Base-by-base conservation (phyloP, 1,139 yeast genomes). In the Tardiomyces blankii region DNA sequence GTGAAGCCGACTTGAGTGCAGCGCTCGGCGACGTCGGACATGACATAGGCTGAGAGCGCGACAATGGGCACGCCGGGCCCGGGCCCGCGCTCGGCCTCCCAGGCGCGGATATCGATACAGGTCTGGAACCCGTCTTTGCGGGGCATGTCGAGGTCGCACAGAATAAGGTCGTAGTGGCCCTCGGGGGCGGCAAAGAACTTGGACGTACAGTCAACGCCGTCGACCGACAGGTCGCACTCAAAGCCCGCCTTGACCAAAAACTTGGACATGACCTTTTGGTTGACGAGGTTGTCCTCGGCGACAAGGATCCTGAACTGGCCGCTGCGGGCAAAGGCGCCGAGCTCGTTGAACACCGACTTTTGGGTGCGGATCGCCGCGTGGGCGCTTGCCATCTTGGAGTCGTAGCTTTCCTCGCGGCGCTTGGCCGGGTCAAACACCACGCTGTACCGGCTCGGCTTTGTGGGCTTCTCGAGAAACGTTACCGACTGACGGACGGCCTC, bases 111-210 rank as follows among this genome's bases (percentile, higher is more conserved):
- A 59, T 80, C 80, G 51, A 77, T 80, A 11, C 89, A 82, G 2
- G 89, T 86, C 57, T 82, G 87, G 60, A 82, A 82, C 0, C 91
- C 91, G 45, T 88, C 88, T 80, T 82, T 82, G 1, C 82, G 80
- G 11, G 91, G 91, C 91, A 82, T 82, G 61, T 82, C 89, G 47
- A 82, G 84, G 67, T 82, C 91, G 82, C 84, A 82, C 57, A 82
- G 68, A 25, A 82, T 80, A 51, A 81, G 82, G 60, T 81, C 86
- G 61, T 77, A 82, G 41, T 69, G 53, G 2, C 56, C 61, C 6
- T 53, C 50, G 2, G 46, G 52, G 7, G 51, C 38, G 9, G 47
- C 48, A 47, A 57, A 58, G 39, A 45, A 78, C 70, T 13, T 82
- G 78, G 56, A 78, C 75, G 59, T 73, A 72, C 40, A 88, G 80